Base-by-base conservation (phyloP, 2,329 filamentous ascomycete species). In the Xylariaceae sp. region DNA sequence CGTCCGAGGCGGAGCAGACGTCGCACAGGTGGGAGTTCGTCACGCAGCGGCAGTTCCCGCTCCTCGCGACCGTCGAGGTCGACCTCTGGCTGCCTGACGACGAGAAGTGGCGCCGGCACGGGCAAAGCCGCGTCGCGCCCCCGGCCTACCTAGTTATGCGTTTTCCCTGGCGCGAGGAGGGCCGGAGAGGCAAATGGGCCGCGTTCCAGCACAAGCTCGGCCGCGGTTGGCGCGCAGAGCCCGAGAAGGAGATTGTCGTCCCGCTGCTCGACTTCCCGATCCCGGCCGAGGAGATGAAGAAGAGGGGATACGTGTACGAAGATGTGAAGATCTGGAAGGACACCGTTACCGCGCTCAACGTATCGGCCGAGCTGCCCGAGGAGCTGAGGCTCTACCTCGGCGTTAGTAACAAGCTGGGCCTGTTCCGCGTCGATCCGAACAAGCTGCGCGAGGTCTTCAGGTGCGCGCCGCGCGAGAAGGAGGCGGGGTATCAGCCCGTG, bases 31-130 rank as follows among this genome's bases (percentile, higher is more conserved):
- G 85, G 85, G 71, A 79, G 11, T 82, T 85, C 56, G 68, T 88
- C 58, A 87, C 85, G 0, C 76, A 81, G 57, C 68, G 83, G 40
- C 74, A 83, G 49, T 80, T 79, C 49, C 79, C 87, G 1, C 73
- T 72, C 29, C 70, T 97, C 36, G 81, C 86, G 6, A 81, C 79
- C 32, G 71, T 96, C 35, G 71, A 69, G 41, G 71, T 79, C 17
- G 76, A 81, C 52, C 67, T 83, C 31, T 89, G 83, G 82, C 61
- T 82, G 17, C 83, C 84, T 0, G 82, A 87, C 60, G 64, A 72
- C 33, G 67, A 57, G 55, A 76, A 76, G 59, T 60, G 63, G 41
- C 66, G 70, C 46, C 70, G 73, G 23, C 66, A 68, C 7, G 21
- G 21, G 41, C 67, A 69, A n/a, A 2, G 73, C 77, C 46, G 69